phyloP scores from a whole-genome alignment of 2,329 filamentous ascomycete genomes.

The Pseudovirgaria hyperparasitica region DNA sequence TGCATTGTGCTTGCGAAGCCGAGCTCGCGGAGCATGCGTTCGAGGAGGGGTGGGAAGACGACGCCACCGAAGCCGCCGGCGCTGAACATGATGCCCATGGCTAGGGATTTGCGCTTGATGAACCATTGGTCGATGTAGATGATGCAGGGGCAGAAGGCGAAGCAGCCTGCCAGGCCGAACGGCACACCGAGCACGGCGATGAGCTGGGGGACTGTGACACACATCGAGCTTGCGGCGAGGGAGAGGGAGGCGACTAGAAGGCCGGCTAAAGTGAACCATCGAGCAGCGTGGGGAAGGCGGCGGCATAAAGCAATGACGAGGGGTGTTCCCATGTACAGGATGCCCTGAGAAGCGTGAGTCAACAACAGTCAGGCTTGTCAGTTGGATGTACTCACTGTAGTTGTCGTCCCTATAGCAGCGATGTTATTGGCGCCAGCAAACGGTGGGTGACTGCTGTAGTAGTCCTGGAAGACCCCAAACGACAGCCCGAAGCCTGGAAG shows the following conservation, averaged over 20 bases:
- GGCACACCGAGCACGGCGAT: constrained; percentile 49
- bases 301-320: constrained; percentile 24
- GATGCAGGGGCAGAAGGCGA: constrained; percentile 44
- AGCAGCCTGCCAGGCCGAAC: constrained; percentile 45
- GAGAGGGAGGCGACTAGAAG: constrained; percentile 22
- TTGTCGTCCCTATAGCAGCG: constrained; percentile 51
- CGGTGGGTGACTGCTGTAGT: constrained; percentile 48
- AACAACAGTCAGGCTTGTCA: constrained; percentile 25
- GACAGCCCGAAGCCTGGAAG: constrained; percentile 50
- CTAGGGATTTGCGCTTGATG: constrained; percentile 42
- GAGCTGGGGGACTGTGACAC: constrained; percentile 39
- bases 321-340: constrained; percentile 32
- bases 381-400: constrained; percentile 44
- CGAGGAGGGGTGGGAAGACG: constrained; percentile 29
- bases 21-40: constrained; percentile 24
- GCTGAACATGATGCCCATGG: constrained; percentile 50
- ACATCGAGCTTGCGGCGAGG: constrained; percentile 35
- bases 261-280: constrained; percentile 19
- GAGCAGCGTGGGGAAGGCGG: constrained; percentile 18
- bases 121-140: constrained; percentile 53
- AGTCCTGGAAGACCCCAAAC: constrained; percentile 59
- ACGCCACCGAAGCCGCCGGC: constrained; percentile 30
- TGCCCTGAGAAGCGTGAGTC: constrained; percentile 31
- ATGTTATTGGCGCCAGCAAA: constrained; percentile 43
- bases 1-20: constrained; percentile 30